Conservation (phyloP, 441 rosid genomes). For the California macrophylla region DNA sequence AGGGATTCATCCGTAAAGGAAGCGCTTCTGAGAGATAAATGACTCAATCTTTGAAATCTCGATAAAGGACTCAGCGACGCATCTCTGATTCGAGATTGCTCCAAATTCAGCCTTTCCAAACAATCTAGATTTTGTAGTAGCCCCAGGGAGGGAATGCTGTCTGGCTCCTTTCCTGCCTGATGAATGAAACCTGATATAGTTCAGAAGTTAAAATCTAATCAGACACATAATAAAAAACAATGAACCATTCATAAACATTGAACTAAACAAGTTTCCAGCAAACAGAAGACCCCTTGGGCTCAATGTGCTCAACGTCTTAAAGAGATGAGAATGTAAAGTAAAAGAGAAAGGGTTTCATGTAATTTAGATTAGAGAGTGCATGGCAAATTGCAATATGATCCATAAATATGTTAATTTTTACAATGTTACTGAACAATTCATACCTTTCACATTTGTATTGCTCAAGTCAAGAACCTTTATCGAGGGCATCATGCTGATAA, state of each 20-base stretch:
- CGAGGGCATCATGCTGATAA: slow-evolving; percentile 48
- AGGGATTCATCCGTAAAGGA: slow-evolving; percentile 61
- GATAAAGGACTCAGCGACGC: slow-evolving; percentile 40
- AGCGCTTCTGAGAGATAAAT: slow-evolving; percentile 46
- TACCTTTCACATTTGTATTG: slow-evolving; percentile 65
- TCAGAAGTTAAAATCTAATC: slow-evolving; percentile 5
- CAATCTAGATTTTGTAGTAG: slow-evolving; percentile 40
- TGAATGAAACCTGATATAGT: slow-evolving; percentile 45
- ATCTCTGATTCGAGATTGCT: slow-evolving; percentile 52
- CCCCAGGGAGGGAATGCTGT: slow-evolving; percentile 33
- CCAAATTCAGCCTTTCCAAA: slow-evolving; percentile 61
- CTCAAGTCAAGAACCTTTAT: slow-evolving; percentile 62
- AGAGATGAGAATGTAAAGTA: neutral
- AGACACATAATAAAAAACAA: neutral
- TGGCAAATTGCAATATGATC: neutral
- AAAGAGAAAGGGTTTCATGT: neutral
- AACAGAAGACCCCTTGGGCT: neutral
- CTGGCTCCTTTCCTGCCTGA: slow-evolving; percentile 27
- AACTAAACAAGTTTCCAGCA: neutral
- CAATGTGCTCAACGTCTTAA: neutral
- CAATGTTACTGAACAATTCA: slow-evolving; percentile 8
- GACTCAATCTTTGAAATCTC: slow-evolving; percentile 38
- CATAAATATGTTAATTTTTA: neutral
- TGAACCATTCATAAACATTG: neutral
- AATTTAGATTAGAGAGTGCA: neutral